These are phyloP conservation scores for Sarocladium brachiariae DNA, from an alignment of 2,329 filamentous ascomycete species.

Conservation along the genomic window DNA sequence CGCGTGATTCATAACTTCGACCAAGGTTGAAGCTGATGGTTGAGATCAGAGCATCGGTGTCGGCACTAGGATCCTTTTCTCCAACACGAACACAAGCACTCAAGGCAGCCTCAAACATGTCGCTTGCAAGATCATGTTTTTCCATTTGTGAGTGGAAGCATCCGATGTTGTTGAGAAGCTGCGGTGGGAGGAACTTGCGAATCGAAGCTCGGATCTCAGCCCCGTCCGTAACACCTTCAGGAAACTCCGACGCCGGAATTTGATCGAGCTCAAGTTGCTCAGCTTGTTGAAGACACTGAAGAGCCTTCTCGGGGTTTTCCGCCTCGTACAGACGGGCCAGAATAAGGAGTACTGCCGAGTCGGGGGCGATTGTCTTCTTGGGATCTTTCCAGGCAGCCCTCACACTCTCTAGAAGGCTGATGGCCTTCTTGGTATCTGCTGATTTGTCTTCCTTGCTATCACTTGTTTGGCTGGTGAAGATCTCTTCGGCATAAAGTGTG, in stretches of 20 bases:
- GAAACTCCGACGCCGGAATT: slow-evolving; percentile 62
- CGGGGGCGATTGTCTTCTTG: slow-evolving; percentile 73
- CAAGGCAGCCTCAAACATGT: slow-evolving; percentile 87
- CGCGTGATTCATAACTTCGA: slow-evolving; percentile 82
- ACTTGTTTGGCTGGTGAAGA: slow-evolving; percentile 69
- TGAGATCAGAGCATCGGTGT: slow-evolving; percentile 86
- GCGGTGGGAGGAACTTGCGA: slow-evolving; percentile 75
- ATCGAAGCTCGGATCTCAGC: slow-evolving; percentile 53
- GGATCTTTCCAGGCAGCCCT: slow-evolving; percentile 87
- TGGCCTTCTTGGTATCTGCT: slow-evolving; percentile 78
- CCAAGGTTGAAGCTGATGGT: slow-evolving; percentile 97
- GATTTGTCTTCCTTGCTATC: slow-evolving; percentile 81
- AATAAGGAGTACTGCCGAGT: slow-evolving; percentile 84
- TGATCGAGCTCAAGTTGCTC: slow-evolving; percentile 83
- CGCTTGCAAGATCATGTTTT: slow-evolving; percentile 70
- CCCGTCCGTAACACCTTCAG: slow-evolving; percentile 49
- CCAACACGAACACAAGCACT: slow-evolving; percentile 78
- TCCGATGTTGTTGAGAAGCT: slow-evolving; percentile 93
- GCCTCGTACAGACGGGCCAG: slow-evolving; percentile 84
- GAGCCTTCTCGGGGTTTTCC: slow-evolving; percentile 79
- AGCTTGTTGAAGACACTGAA: slow-evolving; percentile 86
- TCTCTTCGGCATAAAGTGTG: slow-evolving; percentile 88
- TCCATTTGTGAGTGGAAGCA: slow-evolving; percentile 91
- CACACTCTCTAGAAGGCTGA: slow-evolving; percentile 75
- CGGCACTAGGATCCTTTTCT: slow-evolving; percentile 66